Evolutionary conservation across 2,329 filamentous ascomycete species (phyloP).

Genomic region (Emmonsia crescens): DNA sequence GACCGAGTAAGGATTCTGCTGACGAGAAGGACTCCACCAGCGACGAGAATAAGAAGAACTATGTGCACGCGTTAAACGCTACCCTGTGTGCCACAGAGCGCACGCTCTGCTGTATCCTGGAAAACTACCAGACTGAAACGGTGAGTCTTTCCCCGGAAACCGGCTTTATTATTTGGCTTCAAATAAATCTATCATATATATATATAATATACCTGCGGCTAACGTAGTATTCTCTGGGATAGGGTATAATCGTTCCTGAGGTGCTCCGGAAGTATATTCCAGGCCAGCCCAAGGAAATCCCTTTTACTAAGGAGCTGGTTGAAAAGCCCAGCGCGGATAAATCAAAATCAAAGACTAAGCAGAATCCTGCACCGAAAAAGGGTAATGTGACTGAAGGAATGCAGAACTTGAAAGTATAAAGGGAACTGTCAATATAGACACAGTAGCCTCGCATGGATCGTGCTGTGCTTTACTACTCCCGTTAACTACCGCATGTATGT

Average conservation of each 20-base stretch:
- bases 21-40: neutral
- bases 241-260: conserved; percentile 72
- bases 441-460: too few species aligned
- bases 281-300: conserved; percentile 78
- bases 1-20: conserved; percentile 66
- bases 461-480: too few species aligned
- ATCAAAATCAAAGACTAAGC: conserved; percentile 33
- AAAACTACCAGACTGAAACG: conserved; percentile 92
- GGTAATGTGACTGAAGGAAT: conserved; percentile 31
- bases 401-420: conserved; percentile 31
- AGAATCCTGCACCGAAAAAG: conserved; percentile 19
- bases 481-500: too few species aligned
- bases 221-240: neutral
- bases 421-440: neutral
- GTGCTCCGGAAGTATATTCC: conserved; percentile 82
- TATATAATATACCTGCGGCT: neutral
- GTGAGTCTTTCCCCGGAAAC: conserved; percentile 34
- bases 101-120: conserved; percentile 85
- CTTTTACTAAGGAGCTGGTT: conserved; percentile 73
- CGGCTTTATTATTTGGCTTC: neutral
- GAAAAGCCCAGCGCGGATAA: conserved; percentile 60
- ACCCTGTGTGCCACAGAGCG: conserved; percentile 85
- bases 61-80: conserved; percentile 86
- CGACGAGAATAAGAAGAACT: conserved; percentile 69
- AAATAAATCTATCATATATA: neutral